These are phyloP conservation scores for Scedosporium boydii DNA, from an alignment of 2,329 filamentous ascomycete genomes.

Conservation along the genomic window DNA sequence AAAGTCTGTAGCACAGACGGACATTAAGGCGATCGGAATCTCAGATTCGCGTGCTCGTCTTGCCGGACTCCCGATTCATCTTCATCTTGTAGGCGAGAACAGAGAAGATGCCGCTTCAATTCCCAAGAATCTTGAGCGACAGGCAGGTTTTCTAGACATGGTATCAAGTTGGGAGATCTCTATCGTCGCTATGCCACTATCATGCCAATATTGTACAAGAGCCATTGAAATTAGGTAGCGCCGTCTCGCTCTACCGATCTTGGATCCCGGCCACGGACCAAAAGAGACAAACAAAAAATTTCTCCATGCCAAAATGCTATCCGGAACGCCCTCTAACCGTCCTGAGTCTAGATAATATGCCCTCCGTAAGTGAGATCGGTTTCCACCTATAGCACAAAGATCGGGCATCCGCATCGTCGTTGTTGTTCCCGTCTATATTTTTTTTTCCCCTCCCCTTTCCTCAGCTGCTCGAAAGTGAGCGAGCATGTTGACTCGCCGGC, in stretches of 20 bases:
- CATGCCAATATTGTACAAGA: conserved; percentile 1
- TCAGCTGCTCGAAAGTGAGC: not conserved
- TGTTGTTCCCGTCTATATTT: not conserved
- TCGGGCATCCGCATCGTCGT: not conserved
- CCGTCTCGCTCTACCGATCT: not conserved
- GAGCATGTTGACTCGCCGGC: not conserved
- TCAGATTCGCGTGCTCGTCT: too few relatives aligned
- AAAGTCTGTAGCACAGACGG: too few relatives aligned
- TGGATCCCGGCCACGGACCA: not conserved
- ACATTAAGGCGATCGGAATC: not conserved
- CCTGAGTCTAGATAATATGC: not conserved
- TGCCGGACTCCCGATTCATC: too few relatives aligned
- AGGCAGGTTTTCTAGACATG: not conserved
- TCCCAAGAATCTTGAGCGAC: not conserved
- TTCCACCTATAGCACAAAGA: not conserved
- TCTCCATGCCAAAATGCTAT: not conserved
- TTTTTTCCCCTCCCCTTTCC: not conserved
- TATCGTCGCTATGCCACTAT: not conserved
- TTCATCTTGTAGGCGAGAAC: too few relatives aligned
- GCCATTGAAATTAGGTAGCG: not conserved
- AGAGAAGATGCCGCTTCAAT: too few relatives aligned
- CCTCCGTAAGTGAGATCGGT: not conserved
- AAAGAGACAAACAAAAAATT: not conserved
- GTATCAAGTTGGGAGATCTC: conserved; percentile 2
- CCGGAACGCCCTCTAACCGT: not conserved